phyloP scores from a whole-genome alignment of 805 yeast genomes.

The Metschnikowia baotianmanensis region DNA sequence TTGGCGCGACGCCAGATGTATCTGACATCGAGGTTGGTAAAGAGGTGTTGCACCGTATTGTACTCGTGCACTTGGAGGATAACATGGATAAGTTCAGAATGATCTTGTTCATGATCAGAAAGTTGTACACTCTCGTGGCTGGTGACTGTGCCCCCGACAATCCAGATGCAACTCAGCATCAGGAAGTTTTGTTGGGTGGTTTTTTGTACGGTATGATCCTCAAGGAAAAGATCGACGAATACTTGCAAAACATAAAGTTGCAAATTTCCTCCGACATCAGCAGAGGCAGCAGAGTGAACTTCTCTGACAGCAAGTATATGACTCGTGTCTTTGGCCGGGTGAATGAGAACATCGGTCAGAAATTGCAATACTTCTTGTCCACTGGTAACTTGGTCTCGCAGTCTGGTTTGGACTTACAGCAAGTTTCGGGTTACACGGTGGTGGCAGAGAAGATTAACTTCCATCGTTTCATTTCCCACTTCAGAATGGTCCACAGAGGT shows the following conservation, averaged over 20 bases:
- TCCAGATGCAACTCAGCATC: constrained; percentile 99
- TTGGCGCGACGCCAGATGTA: constrained; percentile 83
- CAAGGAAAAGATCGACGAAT: constrained; percentile 95
- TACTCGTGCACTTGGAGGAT: constrained; percentile 78
- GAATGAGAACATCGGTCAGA: constrained; percentile 92
- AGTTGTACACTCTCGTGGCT: constrained; percentile 89
- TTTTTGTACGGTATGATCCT: constrained; percentile 94
- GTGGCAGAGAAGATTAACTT: constrained; percentile 98
- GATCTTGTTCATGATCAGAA: constrained; percentile 92
- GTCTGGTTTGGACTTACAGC: constrained; percentile 96
- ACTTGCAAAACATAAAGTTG: constrained; percentile 64
- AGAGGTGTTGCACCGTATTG: constrained; percentile 78
- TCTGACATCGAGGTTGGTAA: constrained; percentile 89
- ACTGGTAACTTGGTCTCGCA: constrained; percentile 97
- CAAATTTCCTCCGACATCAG: constrained; percentile 79
- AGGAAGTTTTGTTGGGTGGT: constrained; percentile 93
- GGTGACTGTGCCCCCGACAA: constrained; percentile 97
- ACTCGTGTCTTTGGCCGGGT: constrained; percentile 71
- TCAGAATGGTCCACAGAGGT: constrained; percentile 99
- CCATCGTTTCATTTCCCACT: constrained; percentile 96
- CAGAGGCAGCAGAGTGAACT: constrained; percentile 78
- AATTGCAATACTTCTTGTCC: constrained; percentile 88
- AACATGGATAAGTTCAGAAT: constrained; percentile 80
- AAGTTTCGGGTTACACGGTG: constrained; percentile 96
- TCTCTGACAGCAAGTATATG: constrained; percentile 81